Evolutionary conservation across 345 rosid species (phyloP).

Genomic region (Cochlearia excelsa): DNA sequence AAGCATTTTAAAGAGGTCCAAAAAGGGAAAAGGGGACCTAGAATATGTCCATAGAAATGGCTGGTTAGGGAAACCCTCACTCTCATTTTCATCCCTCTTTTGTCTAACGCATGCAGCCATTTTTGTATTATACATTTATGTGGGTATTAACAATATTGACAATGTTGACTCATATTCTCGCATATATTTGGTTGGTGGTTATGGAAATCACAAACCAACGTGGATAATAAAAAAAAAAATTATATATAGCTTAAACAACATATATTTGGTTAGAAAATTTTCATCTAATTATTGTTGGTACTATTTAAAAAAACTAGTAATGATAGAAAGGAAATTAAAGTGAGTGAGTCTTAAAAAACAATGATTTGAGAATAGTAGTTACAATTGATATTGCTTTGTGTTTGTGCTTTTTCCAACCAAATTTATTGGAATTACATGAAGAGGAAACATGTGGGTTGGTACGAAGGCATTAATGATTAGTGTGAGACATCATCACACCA

Average conservation of each 20-base stretch:
- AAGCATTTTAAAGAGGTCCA: slow-evolving; percentile 41
- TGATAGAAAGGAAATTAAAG: slow-evolving; percentile 6
- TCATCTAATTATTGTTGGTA: too few species aligned
- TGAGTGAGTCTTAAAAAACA: slow-evolving; percentile 20
- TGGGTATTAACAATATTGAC: background rate
- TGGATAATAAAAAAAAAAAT: too few species aligned
- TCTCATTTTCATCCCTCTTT: slow-evolving; percentile 14
- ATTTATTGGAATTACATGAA: slow-evolving; percentile 25
- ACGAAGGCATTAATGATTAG: slow-evolving; percentile 33
- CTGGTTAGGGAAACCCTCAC: slow-evolving; percentile 42
- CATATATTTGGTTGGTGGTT: too few species aligned
- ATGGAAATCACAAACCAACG: too few species aligned
- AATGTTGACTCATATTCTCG: too few species aligned
- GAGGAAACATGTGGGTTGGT: slow-evolving; percentile 35
- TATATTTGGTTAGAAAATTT: too few species aligned
- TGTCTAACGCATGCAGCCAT: slow-evolving; percentile 9
- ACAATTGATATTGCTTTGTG: slow-evolving; percentile 25
- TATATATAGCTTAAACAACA: too few species aligned
- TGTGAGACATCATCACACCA: background rate
- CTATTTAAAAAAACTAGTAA: background rate
- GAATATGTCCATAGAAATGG: slow-evolving; percentile 39
- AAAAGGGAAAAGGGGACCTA: slow-evolving; percentile 24
- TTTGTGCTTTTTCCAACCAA: slow-evolving; percentile 31
- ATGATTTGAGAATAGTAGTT: slow-evolving; percentile 22
- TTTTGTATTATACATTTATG: background rate